Evolutionary conservation across 768 basidiomycete genomes (phyloP), one percentile per base, ranked within the genome.

Genomic region (Boletus sp.): DNA sequence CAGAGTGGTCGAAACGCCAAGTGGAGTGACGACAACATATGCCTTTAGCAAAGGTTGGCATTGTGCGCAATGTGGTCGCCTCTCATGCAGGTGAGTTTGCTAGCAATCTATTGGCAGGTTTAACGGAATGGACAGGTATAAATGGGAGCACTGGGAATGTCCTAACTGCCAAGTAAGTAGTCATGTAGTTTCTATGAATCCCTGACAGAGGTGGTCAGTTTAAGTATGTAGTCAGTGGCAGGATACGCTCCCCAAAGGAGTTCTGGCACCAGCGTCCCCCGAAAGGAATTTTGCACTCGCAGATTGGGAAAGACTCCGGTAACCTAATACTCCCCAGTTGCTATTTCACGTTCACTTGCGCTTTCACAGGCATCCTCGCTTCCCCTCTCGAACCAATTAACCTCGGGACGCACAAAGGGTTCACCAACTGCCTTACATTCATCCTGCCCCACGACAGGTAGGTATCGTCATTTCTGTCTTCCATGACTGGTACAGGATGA

Each of bases 61-160:
- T 64, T 93, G 90, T 64, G 57, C 51, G 17, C 54, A 66, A 8
- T 93, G 90, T 61, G 90, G 90, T 29, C 79, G 88, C 25, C 69
- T 92, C 38, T 88, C 88, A 9, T 83, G 82, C 73, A 80, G 89
- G 89, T 90, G 55, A 77, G 62, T 42, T 47, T 30, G 17, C 32
- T 27, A 25, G 21, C 23, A 21, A 32, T n/a, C 19, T 35, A 15
- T 37, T 4, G 21, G 43, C 42, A 35, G 11, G 29, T 27, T 35
- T 58, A 53, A 60, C 34, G 38, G 34, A 40, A 44, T 19, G 45
- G 42, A 39, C 29, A 91, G 90, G 60, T 83, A 67, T 49, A 85
- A 84, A 68, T 90, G 88, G 89, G 81, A 88, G 64, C 64, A 77
- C 46, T 90, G 87, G 82, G 79, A 87, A 65, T 93, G 90, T 62